Conservation (phyloP, 2,329 filamentous ascomycete genomes). For the Ceratocystis lukuohia region DNA sequence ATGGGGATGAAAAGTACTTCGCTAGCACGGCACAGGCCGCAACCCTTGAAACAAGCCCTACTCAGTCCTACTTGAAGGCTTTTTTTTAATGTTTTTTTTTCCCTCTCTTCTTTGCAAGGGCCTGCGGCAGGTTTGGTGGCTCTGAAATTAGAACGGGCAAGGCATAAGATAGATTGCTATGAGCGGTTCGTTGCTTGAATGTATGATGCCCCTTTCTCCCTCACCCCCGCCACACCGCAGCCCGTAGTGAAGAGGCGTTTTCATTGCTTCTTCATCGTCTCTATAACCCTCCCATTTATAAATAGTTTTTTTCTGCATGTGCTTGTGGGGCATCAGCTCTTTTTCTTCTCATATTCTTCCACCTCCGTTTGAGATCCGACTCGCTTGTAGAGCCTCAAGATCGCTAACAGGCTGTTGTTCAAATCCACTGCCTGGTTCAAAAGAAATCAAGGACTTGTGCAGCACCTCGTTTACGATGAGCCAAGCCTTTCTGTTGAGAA, state of each 20-base stretch:
- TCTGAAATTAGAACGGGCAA: slow-evolving; percentile 1
- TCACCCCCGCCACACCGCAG: neutral
- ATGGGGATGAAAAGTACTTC: neutral
- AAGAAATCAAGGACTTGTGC: neutral
- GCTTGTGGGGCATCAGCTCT: neutral
- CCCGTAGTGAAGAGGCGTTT: neutral
- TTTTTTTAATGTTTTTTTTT: neutral
- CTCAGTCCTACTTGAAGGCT: neutral
- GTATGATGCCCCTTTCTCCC: neutral
- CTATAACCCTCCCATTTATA: neutral
- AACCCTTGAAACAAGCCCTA: neutral
- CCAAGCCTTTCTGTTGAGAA: too few relatives aligned
- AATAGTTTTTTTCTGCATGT: neutral
- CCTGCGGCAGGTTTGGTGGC: neutral
- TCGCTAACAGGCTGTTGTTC: neutral
- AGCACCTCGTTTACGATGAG: neutral
- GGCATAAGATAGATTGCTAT: neutral
- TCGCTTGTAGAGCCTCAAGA: neutral
- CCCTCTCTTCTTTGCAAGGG: neutral
- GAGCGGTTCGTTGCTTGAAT: too few relatives aligned
- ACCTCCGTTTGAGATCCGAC: neutral
- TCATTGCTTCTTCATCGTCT: neutral
- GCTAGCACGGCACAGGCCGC: slow-evolving; percentile 8
- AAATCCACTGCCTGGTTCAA: neutral
- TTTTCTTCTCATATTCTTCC: neutral